phyloP scores from a whole-genome alignment of 2,329 filamentous ascomycete genomes.

The Amesomyces nigricolor region DNA sequence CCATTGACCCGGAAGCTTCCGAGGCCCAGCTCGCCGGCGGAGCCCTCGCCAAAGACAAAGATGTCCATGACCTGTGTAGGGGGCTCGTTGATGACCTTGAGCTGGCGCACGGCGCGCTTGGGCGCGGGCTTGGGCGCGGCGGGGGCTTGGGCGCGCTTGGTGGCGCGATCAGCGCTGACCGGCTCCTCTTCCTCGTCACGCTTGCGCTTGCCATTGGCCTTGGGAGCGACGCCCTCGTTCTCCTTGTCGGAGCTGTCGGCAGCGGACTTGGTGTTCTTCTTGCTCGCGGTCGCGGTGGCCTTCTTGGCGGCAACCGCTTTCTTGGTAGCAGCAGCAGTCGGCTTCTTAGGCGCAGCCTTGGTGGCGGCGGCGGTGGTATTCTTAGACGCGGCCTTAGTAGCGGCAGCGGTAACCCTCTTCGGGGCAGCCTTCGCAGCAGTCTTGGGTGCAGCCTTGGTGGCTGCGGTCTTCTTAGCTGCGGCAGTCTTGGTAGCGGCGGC shows the following conservation, averaged over 20 bases:
- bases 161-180: conserved; percentile 18
- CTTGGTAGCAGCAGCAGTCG: conserved; percentile 14
- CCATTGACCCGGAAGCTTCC: conserved; percentile 58
- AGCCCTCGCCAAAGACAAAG: conserved; percentile 75
- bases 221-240: conserved; percentile 23
- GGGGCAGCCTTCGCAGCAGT: conserved; percentile 6
- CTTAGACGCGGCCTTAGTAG: conserved; percentile 22
- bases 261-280: conserved; percentile 17
- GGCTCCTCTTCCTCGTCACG: conserved; percentile 22
- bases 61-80: conserved; percentile 63
- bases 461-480: conserved; percentile 17
- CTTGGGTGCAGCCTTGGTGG: conserved; percentile 14
- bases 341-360: conserved; percentile 22
- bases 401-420: conserved; percentile 13
- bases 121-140: conserved; percentile 18
- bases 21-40: conserved; percentile 75
- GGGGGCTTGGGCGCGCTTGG: conserved; percentile 23
- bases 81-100: conserved; percentile 52
- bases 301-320: conserved; percentile 17
- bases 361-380: conserved; percentile 11
- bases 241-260: conserved; percentile 24
- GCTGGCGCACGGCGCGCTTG: conserved; percentile 17
- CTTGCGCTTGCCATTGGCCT: conserved; percentile 29
- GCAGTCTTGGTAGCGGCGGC: conserved; percentile 19
- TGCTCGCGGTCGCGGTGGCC: conserved; percentile 11